Percentiles rank a stretch among this genome's conserved stretches.
Evolutionary conservation across 306 rosid genomes (phyloP).

Genomic region (Cucumis hystrix): DNA sequence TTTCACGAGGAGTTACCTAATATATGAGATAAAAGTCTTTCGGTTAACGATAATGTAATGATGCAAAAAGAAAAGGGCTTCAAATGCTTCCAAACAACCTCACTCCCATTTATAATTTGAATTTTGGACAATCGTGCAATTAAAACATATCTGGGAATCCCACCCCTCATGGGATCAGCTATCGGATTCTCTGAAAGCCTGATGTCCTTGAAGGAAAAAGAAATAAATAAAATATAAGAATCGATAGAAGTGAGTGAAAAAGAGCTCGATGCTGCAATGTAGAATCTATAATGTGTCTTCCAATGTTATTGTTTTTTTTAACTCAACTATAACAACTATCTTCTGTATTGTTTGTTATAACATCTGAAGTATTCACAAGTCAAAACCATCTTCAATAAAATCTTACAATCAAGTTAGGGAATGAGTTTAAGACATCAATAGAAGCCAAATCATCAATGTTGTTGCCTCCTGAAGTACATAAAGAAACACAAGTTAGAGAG

Average conservation of each 20-base stretch:
- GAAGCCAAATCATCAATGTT: conserved; percentile 53
- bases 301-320: neutral
- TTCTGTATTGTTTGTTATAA: neutral
- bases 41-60: neutral
- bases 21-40: conserved; percentile 7
- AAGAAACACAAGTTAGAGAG: conserved; percentile 9
- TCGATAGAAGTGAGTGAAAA: neutral
- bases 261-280: neutral
- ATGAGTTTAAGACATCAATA: conserved; percentile 57
- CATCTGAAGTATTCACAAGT: neutral
- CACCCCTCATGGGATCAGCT: conserved; percentile 59
- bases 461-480: conserved; percentile 57
- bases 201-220: conserved; percentile 39
- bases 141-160: conserved; percentile 68
- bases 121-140: conserved; percentile 66
- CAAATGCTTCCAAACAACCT: conserved; percentile 37
- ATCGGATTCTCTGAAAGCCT: conserved; percentile 84
- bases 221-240: conserved; percentile 19
- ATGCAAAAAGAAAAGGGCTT: conserved; percentile 6
- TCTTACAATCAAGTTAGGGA: conserved; percentile 74
- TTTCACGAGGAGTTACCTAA: conserved; percentile 70
- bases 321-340: neutral
- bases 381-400: neutral
- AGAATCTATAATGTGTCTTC: neutral
- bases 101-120: conserved; percentile 72